Percentiles rank a stretch among this genome's conserved stretches.
These are phyloP conservation scores for Fusarium concolor DNA, from an alignment of 2,329 filamentous ascomycete genomes.

Conservation along the genomic window DNA sequence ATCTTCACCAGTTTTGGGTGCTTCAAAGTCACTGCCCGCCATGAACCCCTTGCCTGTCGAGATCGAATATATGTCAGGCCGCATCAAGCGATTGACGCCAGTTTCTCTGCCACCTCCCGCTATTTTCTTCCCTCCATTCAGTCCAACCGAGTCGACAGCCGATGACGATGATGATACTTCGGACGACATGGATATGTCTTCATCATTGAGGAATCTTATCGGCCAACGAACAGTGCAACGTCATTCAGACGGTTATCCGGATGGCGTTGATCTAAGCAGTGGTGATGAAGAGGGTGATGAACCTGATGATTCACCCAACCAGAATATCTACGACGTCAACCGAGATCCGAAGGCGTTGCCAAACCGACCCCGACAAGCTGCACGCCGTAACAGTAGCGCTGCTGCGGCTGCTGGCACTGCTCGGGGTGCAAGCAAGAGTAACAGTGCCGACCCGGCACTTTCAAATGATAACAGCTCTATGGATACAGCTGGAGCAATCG, in stretches of 20 bases:
- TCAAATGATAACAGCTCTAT: slow-evolving; percentile 52
- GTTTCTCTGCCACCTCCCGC: slow-evolving; percentile 64
- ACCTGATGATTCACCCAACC: slow-evolving; percentile 50
- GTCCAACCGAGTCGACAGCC: slow-evolving; percentile 53
- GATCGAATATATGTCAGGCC: slow-evolving; percentile 60
- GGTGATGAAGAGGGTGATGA: slow-evolving; percentile 57
- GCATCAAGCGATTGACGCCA: slow-evolving; percentile 58
- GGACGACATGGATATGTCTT: slow-evolving; percentile 44
- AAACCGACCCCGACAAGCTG: slow-evolving; percentile 27
- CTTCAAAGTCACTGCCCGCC: slow-evolving; percentile 1
- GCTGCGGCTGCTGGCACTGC: slow-evolving; percentile 50
- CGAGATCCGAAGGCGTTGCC: slow-evolving; percentile 34
- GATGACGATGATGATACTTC: slow-evolving; percentile 48
- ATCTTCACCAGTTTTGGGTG: slow-evolving; percentile 48
- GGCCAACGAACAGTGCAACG: slow-evolving; percentile 53
- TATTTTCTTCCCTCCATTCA: slow-evolving; percentile 63
- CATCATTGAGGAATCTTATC: slow-evolving; percentile 48
- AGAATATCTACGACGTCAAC: slow-evolving; percentile 49
- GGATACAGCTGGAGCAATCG: slow-evolving; percentile 55
- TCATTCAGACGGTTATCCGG: slow-evolving; percentile 56
- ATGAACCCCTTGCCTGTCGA: slow-evolving; percentile 44
- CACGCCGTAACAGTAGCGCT: slow-evolving; percentile 48
- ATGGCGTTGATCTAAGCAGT: slow-evolving; percentile 55
- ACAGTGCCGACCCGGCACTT: slow-evolving; percentile 43
- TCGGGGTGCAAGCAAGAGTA: slow-evolving; percentile 49